Evolutionary conservation across 2,329 filamentous ascomycete genomes (phyloP).

Genomic region (Cordyceps fumosorosea): DNA sequence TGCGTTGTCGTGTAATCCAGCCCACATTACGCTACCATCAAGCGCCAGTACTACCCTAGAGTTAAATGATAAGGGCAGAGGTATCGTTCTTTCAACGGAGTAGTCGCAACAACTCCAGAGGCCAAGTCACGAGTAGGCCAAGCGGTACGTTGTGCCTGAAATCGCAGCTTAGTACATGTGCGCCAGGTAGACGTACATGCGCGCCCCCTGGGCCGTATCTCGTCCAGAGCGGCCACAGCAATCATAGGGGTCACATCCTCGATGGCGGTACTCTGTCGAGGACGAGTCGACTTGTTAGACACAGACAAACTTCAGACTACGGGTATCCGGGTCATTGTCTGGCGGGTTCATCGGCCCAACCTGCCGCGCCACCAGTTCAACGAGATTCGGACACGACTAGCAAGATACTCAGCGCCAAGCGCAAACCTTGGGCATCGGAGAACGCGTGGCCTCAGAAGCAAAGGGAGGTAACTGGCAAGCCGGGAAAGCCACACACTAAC

Average conservation of each 20-base stretch:
- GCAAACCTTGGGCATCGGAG: neutral
- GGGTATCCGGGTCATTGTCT: neutral
- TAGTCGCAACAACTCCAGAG: too few relatives aligned
- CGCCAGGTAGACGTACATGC: too few relatives aligned
- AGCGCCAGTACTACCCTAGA: neutral
- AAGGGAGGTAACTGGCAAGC: neutral
- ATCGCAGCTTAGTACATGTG: too few relatives aligned
- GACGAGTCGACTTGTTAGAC: too few relatives aligned
- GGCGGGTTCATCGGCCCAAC: neutral
- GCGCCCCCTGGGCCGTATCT: too few relatives aligned
- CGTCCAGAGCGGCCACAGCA: too few relatives aligned
- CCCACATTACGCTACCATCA: neutral
- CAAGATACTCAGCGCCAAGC: neutral
- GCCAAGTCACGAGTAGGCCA: too few relatives aligned
- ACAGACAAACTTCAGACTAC: neutral
- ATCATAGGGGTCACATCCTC: too few relatives aligned
- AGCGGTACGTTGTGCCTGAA: too few relatives aligned
- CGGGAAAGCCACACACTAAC: neutral
- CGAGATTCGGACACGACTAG: neutral
- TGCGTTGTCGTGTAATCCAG: neutral
- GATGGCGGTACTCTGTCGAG: too few relatives aligned
- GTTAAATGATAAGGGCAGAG: too few relatives aligned
- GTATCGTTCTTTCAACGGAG: neutral
- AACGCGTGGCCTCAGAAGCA: neutral
- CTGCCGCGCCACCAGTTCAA: neutral